phyloP scores from a whole-genome alignment of 1,284 basidiomycete species.

The Ganoderma resinaceum region DNA sequence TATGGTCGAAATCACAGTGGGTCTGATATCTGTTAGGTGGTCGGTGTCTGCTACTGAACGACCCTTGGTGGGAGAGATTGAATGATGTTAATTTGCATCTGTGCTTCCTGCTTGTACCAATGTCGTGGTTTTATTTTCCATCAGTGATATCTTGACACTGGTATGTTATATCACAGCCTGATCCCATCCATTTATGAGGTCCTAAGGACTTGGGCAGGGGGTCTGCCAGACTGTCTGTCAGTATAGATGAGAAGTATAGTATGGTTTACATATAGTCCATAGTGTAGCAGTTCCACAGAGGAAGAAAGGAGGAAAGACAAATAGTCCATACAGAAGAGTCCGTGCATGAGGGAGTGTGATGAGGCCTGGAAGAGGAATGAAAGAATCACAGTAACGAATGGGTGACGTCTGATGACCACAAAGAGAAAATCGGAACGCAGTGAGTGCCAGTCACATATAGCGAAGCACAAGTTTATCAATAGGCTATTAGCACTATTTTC shows the following conservation, averaged over 20 bases:
- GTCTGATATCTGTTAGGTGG: no score
- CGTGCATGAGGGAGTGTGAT: not conserved
- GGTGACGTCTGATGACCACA: not conserved
- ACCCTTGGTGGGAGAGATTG: no score
- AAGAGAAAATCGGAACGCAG: not conserved
- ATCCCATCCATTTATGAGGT: not conserved
- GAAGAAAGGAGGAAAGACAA: not conserved
- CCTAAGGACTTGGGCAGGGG: not conserved
- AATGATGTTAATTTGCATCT: no score
- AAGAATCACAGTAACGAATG: not conserved
- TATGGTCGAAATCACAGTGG: not conserved
- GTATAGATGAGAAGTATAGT: not conserved
- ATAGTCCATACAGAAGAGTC: not conserved
- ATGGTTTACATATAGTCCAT: not conserved
- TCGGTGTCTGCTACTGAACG: no score
- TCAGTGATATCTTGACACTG: no score
- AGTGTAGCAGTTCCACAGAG: not conserved
- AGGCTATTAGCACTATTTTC: not conserved
- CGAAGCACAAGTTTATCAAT: not conserved
- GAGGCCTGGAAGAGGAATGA: not conserved
- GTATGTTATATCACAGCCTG: no score
- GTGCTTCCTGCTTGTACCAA: no score
- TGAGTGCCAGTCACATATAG: not conserved
- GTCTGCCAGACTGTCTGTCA: not conserved
- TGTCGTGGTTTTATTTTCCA: no score